Base-by-base conservation (phyloP, 2,329 filamentous ascomycete species). In the Xylaria polymorpha region DNA sequence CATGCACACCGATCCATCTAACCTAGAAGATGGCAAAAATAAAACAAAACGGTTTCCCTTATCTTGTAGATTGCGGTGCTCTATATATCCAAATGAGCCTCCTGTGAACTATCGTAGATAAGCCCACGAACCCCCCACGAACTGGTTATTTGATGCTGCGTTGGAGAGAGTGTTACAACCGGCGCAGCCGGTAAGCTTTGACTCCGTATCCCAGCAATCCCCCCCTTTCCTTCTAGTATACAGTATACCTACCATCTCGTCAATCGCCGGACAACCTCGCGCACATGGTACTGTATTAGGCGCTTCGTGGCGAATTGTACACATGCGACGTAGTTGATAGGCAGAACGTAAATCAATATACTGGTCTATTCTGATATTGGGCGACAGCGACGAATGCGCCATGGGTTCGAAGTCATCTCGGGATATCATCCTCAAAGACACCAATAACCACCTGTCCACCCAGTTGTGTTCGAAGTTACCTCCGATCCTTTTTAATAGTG, bases 401-500 rank as follows among this genome's bases (percentile, higher is more conserved):
- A 48, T 55, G 4, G n/a, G 41, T 41, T 58, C n/a, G 9, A 20
- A 57, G 22, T 37, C 1, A 32, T 61, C 37, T 37, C n/a, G 57
- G 44, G 56, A 37, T n/a, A 44, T 48, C 8, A 61, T 55, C 56
- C 56, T 18, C 39, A 2, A 12, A 39, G 50, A n/a, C 22, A 32
- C 43, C 18, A 39, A 46, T 22, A 18, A 41, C 25, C 50, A 20
- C n/a, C 50, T 59, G 51, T 48, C 62, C 39, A 15, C 58, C 25
- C 14, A 51, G 32, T 55, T 50, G 32, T 44, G 35, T 18, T 61
- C 18, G 32, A 51, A 51, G 50, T 58, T 32, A 58, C 55, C 50
- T 35, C 18, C 55, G 12, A 43, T 25, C 43, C 25, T 66, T 66
- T 66, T 71, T 66, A 14, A 25, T 71, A 69, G 29, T 69, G 59